These are phyloP conservation scores for Kodamaea nitidulidarum DNA, from an alignment of 805 yeast genomes.

Conservation along the genomic window DNA sequence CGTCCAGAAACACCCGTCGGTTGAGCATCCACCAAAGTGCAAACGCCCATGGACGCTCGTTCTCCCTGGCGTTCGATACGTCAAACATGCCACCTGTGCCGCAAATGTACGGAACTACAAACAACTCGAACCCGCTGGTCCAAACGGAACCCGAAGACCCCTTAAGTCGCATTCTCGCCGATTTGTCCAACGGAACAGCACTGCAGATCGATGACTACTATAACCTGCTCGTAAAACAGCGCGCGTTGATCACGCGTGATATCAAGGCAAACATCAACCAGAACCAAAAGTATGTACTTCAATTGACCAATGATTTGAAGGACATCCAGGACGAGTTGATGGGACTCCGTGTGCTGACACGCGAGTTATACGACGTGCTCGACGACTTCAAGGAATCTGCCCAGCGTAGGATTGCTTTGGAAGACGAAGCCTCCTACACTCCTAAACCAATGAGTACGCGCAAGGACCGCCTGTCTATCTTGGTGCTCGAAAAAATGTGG, in stretches of 20 bases:
- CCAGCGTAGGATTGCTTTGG: constrained; percentile 48
- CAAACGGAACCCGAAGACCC: constrained; percentile 9
- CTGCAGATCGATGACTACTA: constrained; percentile 68
- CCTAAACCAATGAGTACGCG: constrained; percentile 16
- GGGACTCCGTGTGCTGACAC: constrained; percentile 54
- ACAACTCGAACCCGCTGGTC: constrained; percentile 6
- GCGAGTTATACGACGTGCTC: constrained; percentile 56
- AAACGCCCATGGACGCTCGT: constrained; percentile 24
- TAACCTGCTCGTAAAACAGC: constrained; percentile 47
- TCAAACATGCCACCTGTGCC: constrained; percentile 33
- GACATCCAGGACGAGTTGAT: constrained; percentile 64
- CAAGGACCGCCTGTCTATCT: constrained; percentile 63
- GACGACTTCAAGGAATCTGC: constrained; percentile 59
- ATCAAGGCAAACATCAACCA: constrained; percentile 56
- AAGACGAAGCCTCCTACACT: constrained; percentile 22
- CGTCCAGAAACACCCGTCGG: constrained; percentile 23
- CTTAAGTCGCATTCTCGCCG: constrained; percentile 21
- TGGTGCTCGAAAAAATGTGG: constrained; percentile 80
- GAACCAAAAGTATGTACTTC: constrained; percentile 59
- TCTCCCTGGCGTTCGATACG: constrained; percentile 22
- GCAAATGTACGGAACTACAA: constrained; percentile 10
- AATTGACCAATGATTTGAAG: constrained; percentile 56
- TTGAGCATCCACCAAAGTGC: constrained; percentile 40
- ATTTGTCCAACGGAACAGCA: constrained; percentile 64
- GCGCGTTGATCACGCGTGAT: constrained; percentile 49